Base-by-base conservation (phyloP, 176 grass and related monocot species). In the Thinopyrum elongatum region DNA sequence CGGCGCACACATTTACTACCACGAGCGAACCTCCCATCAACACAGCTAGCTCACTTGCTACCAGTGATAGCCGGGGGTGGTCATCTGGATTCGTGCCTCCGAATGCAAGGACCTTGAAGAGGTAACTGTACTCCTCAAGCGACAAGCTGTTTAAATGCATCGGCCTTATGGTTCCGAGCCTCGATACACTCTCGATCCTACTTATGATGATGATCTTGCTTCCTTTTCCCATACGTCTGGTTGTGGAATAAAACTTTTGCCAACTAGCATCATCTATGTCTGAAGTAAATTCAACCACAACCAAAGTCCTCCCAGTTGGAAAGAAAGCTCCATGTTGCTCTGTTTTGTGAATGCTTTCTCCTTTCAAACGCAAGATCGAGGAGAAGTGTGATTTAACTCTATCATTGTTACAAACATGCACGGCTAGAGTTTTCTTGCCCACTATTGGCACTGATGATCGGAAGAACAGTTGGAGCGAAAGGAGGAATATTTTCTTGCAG, bases 81-180 rank as follows among this genome's bases (percentile, higher is more conserved):
- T 82, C 78, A 12, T 90, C 35, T 1, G 35, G 66, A 49, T 86
- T 82, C 36, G 63, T 70, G 36, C 88, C 70, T 13, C 78, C 83
- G 21, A 86, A 90, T 8, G 83, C 70, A 12, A 89, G 69, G 66
- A 62, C 70, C 78, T 77, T 85, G 62, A 89, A 86, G 22, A 86
- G 61, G 71, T 81, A 89, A 36, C 60, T 81, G 2, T 70, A 89
- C 61, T 86, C 88, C 60, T 77, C 83, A 1, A 2, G 14, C 3
- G 78, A 49, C 27, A 86, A 86, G 11, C 22, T 36, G 6, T 79
- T 66, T 1, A 89, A 7, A 11, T 5, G 17, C 11, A 89, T 4
- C 13, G 75, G 66, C 29, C 69, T 79, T 39, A 72, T 38, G 2
- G 87, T 88, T 10, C 86, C 80, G 3, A 89, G 63, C 57, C 81